A percentile compares a stretch with the other conserved stretches of the same genome.
These are phyloP conservation scores for Neurospora discreta DNA, from an alignment of 495 filamentous ascomycete genomes.

Conservation along the genomic window DNA sequence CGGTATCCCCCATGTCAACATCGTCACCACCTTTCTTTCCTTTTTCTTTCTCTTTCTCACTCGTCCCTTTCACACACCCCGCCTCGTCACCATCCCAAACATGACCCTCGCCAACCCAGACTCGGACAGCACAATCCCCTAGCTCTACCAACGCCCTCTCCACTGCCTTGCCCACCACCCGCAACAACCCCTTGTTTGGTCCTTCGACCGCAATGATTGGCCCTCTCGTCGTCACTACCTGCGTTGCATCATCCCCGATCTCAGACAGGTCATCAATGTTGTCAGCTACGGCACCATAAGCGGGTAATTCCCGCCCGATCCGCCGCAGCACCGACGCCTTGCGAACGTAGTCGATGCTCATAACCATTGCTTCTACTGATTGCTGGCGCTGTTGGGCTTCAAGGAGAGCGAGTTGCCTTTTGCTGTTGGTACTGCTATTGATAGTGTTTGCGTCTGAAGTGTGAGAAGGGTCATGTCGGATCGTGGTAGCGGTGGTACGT, in stretches of 20 bases:
- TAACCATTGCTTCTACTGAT: slow-evolving; percentile 57
- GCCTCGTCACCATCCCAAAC: slow-evolving; percentile 4
- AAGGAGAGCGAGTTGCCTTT: neutral
- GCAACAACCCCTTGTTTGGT: slow-evolving; percentile 41
- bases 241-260: slow-evolving; percentile 34
- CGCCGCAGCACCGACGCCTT: slow-evolving; percentile 39
- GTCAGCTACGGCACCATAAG: neutral
- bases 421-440: neutral
- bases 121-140: slow-evolving; percentile 46
- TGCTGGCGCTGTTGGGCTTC: neutral
- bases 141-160: slow-evolving; percentile 46
- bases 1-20: neutral
- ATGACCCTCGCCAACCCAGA: slow-evolving; percentile 26
- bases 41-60: neutral
- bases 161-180: slow-evolving; percentile 48
- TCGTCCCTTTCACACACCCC: too few relatives aligned
- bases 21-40: slow-evolving; percentile 2
- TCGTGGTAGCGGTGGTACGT: neutral
- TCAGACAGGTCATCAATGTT: neutral
- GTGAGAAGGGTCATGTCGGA: neutral
- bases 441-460: neutral
- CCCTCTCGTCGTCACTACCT: slow-evolving; percentile 40
- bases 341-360: slow-evolving; percentile 57
- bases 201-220: slow-evolving; percentile 79
- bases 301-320: slow-evolving; percentile 9